Evolutionary conservation across 352 stramenopile species (phyloP).

Genomic region (Blastocystis sp.): DNA sequence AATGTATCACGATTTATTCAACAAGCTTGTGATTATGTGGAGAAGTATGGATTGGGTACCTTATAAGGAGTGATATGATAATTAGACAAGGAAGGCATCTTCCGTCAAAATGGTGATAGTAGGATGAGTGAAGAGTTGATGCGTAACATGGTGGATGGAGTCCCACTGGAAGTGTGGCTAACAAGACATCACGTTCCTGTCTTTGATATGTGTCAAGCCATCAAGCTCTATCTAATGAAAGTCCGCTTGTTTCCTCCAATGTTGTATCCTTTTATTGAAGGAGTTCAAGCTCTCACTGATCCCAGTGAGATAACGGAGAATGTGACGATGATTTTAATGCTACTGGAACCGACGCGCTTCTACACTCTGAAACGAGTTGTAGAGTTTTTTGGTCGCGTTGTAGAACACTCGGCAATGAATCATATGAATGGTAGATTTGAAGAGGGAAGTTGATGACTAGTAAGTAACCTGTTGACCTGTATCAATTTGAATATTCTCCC

Average conservation of each 20-base stretch:
- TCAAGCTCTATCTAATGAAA: background rate
- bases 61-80: background rate
- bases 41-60: background rate
- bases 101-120: background rate
- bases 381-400: background rate
- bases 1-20: background rate
- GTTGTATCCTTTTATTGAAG: background rate
- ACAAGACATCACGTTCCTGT: background rate
- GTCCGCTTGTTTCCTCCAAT: background rate
- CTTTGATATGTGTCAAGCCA: background rate
- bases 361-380: background rate
- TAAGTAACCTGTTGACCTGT: background rate
- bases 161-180: background rate
- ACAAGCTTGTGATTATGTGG: background rate
- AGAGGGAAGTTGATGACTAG: background rate
- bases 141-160: background rate
- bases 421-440: background rate
- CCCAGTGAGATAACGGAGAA: background rate
- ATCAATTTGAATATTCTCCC: conserved; percentile 2
- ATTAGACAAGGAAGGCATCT: background rate
- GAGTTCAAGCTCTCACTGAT: background rate
- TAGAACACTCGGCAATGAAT: background rate
- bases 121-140: background rate
- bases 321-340: background rate
- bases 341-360: background rate